Evolutionary conservation across 345 rosid genomes (phyloP).

Genomic region (Clausena lansium): DNA sequence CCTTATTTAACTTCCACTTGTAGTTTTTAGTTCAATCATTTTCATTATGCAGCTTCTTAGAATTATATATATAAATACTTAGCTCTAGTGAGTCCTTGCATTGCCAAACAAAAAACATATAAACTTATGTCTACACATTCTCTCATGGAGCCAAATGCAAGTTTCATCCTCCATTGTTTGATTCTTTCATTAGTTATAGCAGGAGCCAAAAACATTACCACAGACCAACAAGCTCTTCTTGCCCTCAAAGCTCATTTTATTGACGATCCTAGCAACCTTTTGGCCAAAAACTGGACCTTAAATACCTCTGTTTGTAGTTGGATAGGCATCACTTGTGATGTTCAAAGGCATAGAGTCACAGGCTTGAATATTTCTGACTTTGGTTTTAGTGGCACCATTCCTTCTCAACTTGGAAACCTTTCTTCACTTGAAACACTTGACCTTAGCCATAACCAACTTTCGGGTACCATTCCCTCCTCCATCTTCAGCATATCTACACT

Average conservation of each 20-base stretch:
- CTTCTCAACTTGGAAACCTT: conserved; percentile 12
- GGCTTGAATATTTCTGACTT: conserved; percentile 15
- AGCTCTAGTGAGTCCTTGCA: no score
- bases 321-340: conserved; percentile 7
- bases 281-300: neutral
- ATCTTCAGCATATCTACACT: conserved; percentile 1
- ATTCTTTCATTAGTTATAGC: neutral
- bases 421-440: neutral
- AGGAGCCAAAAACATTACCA: neutral
- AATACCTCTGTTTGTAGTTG: neutral
- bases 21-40: no score
- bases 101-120: no score
- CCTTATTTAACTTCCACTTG: no score
- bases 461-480: conserved; percentile 1
- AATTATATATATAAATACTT: no score
- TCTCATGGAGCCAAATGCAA: neutral
- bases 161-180: neutral
- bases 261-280: neutral
- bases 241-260: conserved; percentile 5
- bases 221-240: conserved; percentile 7
- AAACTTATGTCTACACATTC: no score
- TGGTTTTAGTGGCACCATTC: conserved; percentile 16
- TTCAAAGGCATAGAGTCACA: neutral
- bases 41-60: no score
- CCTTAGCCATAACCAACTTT: neutral